phyloP scores from a whole-genome alignment of 208 protist species.

The Giardia muris region DNA sequence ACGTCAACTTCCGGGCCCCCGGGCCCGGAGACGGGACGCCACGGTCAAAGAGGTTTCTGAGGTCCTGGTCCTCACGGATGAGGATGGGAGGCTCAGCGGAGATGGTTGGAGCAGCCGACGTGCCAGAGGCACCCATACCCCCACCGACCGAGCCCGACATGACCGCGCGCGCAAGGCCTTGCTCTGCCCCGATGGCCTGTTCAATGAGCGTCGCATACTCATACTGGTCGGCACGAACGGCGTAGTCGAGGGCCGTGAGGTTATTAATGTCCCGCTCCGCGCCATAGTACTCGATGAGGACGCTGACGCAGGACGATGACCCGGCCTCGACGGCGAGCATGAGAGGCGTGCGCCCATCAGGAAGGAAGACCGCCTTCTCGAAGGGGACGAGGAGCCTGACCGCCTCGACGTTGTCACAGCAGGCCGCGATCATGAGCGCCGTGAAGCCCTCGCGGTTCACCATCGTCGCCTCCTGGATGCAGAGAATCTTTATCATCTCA shows the following conservation, averaged over 20 bases:
- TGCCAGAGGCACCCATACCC: not conserved
- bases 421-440: not conserved
- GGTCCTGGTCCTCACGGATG: not conserved
- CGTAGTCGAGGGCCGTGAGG: not conserved
- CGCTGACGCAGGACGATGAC: not conserved
- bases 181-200: not conserved
- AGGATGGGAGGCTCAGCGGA: not conserved
- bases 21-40: not conserved
- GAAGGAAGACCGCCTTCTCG: not conserved
- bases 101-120: not conserved
- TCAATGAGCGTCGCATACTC: not conserved
- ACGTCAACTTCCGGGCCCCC: not conserved
- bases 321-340: not conserved
- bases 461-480: not conserved
- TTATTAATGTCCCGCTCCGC: not conserved
- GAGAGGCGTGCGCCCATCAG: not conserved
- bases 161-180: not conserved
- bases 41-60: not conserved
- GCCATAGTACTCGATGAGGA: not conserved
- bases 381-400: not conserved
- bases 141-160: not conserved
- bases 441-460: not conserved
- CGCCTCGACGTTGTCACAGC: not conserved
- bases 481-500: conserved; percentile 9
- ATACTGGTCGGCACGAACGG: not conserved